A percentile compares a stretch with the other conserved stretches of the same genome.
Evolutionary conservation across 257 asterid species (phyloP).

Genomic region (Ophiorrhiza pumila): DNA sequence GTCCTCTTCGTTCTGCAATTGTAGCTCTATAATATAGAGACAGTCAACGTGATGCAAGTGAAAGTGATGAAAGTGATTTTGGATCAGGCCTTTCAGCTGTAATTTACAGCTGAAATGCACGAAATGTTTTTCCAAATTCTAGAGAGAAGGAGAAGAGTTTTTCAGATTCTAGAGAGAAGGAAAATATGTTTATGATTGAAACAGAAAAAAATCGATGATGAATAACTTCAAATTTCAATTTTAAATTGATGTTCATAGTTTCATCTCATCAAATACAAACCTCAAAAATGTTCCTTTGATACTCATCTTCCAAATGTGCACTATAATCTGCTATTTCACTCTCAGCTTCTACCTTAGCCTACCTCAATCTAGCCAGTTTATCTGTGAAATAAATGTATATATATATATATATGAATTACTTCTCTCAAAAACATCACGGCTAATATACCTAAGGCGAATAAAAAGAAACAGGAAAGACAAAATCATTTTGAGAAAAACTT

Average conservation of each 20-base stretch:
- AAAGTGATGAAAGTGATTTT: too few relatives aligned
- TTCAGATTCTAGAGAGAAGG: too few relatives aligned
- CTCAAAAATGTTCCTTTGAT: slow-evolving; percentile 59
- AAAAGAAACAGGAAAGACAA: not conserved
- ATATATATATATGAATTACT: not conserved
- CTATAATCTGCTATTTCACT: slow-evolving; percentile 53
- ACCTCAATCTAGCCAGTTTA: slow-evolving; percentile 67
- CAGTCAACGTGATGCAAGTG: too few relatives aligned
- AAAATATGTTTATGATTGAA: too few relatives aligned
- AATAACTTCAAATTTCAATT: not conserved
- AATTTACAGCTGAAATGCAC: too few relatives aligned
- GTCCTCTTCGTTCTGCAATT: too few relatives aligned
- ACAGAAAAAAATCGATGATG: not conserved
- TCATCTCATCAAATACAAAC: slow-evolving; percentile 26
- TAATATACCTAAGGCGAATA: not conserved
- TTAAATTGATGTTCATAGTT: not conserved
- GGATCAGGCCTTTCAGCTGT: too few relatives aligned
- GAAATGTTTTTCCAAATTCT: too few relatives aligned
- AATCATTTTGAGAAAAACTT: slow-evolving; percentile 52
- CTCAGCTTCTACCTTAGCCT: slow-evolving; percentile 86
- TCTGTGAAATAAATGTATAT: slow-evolving; percentile 27
- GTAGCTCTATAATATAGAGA: too few relatives aligned
- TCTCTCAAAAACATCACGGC: too few relatives aligned
- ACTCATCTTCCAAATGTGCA: slow-evolving; percentile 66
- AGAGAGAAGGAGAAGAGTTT: too few relatives aligned